A percentile compares a stretch with the other conserved stretches of the same genome.
Conservation (phyloP, 768 basidiomycete genomes). For the Epithele typhae region DNA sequence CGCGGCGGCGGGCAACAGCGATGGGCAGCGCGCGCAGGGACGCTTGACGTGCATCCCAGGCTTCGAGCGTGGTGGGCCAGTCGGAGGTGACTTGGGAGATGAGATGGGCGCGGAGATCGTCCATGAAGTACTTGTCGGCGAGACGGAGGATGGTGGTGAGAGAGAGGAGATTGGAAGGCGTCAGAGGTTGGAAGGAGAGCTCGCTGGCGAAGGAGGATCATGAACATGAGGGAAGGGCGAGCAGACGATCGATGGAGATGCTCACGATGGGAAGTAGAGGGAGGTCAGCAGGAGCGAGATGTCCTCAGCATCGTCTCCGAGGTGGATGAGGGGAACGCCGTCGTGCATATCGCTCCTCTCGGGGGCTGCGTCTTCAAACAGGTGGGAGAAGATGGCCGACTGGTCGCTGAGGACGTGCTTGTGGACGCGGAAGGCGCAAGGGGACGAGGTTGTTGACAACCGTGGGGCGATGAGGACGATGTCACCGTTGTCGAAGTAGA, state of each 20-base stretch:
- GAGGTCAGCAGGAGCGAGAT: neutral
- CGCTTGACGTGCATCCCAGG: constrained; percentile 17
- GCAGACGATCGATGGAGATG: neutral
- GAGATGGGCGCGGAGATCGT: constrained; percentile 18
- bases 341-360: neutral
- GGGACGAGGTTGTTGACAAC: neutral
- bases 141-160: constrained; percentile 14
- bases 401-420: constrained; percentile 5
- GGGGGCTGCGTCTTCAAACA: constrained; percentile 5
- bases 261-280: constrained; percentile 1
- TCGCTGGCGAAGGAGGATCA: constrained; percentile 15
- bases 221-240: no score
- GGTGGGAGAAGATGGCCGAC: constrained; percentile 5
- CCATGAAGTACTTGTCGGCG: constrained; percentile 26
- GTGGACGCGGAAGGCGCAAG: constrained; percentile 8
- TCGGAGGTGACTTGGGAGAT: constrained; percentile 19
- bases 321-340: constrained; percentile 3
- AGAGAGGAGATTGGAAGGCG: constrained; percentile 14
- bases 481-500: constrained; percentile 20
- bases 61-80: constrained; percentile 23
- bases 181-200: neutral
- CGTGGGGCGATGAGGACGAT: constrained; percentile 13
- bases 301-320: constrained; percentile 7
- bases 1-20: neutral
- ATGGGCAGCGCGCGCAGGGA: no score